Evolutionary conservation across 192 early-diverging fungal genomes (phyloP), one percentile per base, ranked within the genome.

Genomic region (Rhizophagus prolifer): DNA sequence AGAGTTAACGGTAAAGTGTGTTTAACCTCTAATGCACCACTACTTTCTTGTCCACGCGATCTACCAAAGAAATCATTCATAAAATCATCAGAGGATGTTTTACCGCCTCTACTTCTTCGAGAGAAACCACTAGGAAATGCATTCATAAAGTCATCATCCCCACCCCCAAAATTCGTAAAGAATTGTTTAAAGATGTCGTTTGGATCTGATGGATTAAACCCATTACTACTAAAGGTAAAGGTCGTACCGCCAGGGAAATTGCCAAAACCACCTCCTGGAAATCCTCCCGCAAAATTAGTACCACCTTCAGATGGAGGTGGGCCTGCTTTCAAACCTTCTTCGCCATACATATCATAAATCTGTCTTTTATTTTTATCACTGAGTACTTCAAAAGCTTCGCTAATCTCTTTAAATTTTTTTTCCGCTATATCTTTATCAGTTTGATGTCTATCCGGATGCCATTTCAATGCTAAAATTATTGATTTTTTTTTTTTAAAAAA

Each of bases 341-440:
- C 96, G 34, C 96, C 96, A 79, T 88, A 99, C 77, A 92, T 91
- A 80, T 99, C 98, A 89, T 96, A 99, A 47, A 97, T 90, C 50
- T 94, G 87, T 30, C 96, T 88, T 87, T 98, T 98, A 70, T 98
- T 87, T 77, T 91, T 86, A 85, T 99, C 97, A 58, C 93, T 95
- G 1, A 99, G 86, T 23, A 95, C 92, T 81, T 99, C 98, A 80
- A 95, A 99, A 7, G 98, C 97, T 85, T 98, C 95, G 54, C 94
- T 94, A 58, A 99, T 93, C 41, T 99, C 97, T 82, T 98, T 96
- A 85, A 99, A 99, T 79, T 91, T 95, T 72, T 88, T 84, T 70
- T 95, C 89, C 26, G 94, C 93, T 63, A 90, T 87, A 70, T 92
- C 88, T 41, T 84, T 86, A 8, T 63, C 36, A 28, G 10, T n/a